Evolutionary conservation across 108 stramenopile species (phyloP).

Genomic region (Epipyxis sp.): DNA sequence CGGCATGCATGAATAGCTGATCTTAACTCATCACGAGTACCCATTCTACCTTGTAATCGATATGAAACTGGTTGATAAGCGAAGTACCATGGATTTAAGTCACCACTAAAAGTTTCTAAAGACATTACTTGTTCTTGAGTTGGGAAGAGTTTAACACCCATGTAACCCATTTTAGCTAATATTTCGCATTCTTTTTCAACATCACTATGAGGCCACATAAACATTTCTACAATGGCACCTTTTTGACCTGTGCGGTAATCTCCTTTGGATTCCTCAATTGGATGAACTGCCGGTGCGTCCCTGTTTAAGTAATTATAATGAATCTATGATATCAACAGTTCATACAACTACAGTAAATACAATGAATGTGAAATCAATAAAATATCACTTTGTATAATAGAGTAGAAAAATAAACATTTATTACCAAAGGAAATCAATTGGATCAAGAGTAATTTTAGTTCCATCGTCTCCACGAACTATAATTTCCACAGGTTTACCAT

Average conservation of each 20-base stretch:
- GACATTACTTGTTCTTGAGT: background rate
- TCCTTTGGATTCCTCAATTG: background rate
- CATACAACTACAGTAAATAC: no score
- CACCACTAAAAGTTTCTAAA: background rate
- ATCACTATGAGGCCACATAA: background rate
- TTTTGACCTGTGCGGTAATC: conserved; percentile 1
- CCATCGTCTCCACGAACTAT: background rate
- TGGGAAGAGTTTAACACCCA: background rate
- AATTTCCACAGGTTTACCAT: background rate
- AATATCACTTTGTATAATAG: no score
- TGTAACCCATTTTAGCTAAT: conserved; percentile 1
- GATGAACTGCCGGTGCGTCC: background rate
- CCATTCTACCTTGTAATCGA: background rate
- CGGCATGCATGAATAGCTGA: background rate
- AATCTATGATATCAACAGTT: no score
- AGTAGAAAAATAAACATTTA: no score
- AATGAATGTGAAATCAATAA: no score
- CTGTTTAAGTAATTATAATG: no score
- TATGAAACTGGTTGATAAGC: background rate
- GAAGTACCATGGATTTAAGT: conserved; percentile 5
- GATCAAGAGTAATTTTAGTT: background rate
- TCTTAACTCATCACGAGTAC: background rate
- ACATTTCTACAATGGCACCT: background rate
- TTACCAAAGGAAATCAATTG: background rate
- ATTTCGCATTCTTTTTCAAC: background rate